Evolutionary conservation across 176 grass and related monocot genomes (phyloP).

Genomic region (Olyra latifolia): DNA sequence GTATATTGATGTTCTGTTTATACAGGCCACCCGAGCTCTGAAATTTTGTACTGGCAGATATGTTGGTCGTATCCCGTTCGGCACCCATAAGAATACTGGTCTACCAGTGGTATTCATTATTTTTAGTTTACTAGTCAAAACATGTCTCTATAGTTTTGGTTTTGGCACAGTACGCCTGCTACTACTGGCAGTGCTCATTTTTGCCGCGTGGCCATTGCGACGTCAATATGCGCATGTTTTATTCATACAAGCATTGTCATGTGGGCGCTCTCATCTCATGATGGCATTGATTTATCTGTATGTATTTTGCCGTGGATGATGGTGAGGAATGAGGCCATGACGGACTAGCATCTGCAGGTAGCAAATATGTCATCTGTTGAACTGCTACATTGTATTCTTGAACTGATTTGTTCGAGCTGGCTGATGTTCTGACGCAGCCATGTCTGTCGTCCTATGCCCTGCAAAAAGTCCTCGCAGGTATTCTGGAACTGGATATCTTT

Average conservation of each 20-base stretch:
- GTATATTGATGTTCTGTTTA: slow-evolving; percentile 41
- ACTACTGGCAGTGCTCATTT: background rate
- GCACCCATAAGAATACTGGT: background rate
- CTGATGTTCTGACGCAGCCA: background rate
- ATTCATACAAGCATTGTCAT: background rate
- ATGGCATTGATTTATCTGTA: too few species aligned
- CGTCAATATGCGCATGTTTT: background rate
- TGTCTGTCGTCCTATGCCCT: background rate
- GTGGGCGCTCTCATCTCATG: background rate
- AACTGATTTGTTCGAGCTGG: background rate
- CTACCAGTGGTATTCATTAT: background rate
- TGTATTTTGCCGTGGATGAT: too few species aligned
- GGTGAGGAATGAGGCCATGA: background rate
- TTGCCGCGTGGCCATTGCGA: background rate
- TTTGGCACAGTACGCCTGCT: background rate
- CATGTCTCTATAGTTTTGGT: background rate
- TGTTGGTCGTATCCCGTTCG: background rate
- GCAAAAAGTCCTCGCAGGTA: background rate
- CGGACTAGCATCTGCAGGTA: background rate
- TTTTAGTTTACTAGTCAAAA: background rate
- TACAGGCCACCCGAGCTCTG: slow-evolving; percentile 24
- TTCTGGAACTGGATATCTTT: background rate
- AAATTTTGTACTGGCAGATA: slow-evolving; percentile 25
- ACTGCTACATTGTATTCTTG: background rate
- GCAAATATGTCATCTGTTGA: background rate